Percentiles rank a stretch among this genome's conserved stretches.
Conservation (phyloP, 2,329 filamentous ascomycete species). For the Fusarium sp. region DNA sequence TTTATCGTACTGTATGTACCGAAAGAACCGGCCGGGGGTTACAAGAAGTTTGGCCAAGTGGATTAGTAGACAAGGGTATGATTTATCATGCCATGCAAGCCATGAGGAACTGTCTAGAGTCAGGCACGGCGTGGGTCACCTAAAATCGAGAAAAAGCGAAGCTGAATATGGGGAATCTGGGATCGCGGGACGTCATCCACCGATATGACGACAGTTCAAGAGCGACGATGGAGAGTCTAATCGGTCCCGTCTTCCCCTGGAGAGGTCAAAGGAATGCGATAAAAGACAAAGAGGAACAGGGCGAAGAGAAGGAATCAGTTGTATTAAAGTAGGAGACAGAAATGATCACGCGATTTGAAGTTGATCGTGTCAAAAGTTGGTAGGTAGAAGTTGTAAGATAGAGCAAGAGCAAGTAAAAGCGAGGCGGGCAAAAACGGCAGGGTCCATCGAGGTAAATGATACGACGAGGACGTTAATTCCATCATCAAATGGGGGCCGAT, state of each 20-base stretch:
- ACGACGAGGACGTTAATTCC: slow-evolving; percentile 31
- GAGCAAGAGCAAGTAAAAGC: slow-evolving; percentile 1
- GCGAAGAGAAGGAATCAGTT: background rate
- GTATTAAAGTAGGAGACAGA: background rate
- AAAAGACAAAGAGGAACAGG: background rate
- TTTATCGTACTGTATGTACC: slow-evolving; percentile 10
- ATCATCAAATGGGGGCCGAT: slow-evolving; percentile 41
- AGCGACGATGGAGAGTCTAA: slow-evolving; percentile 32
- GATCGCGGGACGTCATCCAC: slow-evolving; percentile 47
- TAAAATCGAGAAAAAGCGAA: slow-evolving; percentile 5
- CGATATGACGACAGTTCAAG: slow-evolving; percentile 42
- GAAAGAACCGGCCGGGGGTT: slow-evolving; percentile 9
- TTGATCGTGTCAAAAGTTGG: background rate
- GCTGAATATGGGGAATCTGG: slow-evolving; percentile 43
- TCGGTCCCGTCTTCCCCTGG: slow-evolving; percentile 25
- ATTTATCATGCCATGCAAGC: slow-evolving; percentile 43
- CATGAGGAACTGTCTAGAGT: slow-evolving; percentile 5
- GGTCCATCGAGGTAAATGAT: slow-evolving; percentile 40
- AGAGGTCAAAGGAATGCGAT: background rate
- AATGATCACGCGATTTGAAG: slow-evolving; percentile 1
- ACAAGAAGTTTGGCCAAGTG: slow-evolving; percentile 34
- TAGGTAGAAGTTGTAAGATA: slow-evolving; percentile 12
- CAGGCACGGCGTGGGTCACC: slow-evolving; percentile 41
- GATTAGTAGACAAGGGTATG: slow-evolving; percentile 20
- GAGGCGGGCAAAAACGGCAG: slow-evolving; percentile 31